Evolutionary conservation across 805 yeast genomes (phyloP).

Genomic region (Dipodascus geniculatus): DNA sequence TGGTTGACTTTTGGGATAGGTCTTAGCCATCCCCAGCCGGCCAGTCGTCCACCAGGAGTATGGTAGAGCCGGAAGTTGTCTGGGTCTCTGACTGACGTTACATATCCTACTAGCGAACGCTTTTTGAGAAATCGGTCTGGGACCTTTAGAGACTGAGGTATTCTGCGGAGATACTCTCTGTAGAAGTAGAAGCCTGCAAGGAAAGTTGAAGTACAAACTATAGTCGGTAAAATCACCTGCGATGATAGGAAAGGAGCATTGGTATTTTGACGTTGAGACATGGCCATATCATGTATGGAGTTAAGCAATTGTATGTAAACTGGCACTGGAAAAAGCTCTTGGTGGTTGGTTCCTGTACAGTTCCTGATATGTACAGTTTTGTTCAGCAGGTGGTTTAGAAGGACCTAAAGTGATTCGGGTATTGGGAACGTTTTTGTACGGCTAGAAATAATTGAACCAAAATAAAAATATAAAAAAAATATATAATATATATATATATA

Average conservation of each 20-base stretch:
- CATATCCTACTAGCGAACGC: constrained; percentile 51
- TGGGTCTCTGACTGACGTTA: constrained; percentile 89
- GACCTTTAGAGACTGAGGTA: constrained; percentile 38
- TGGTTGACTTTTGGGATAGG: constrained; percentile 43
- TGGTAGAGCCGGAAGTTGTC: constrained; percentile 90
- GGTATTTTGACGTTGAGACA: background rate
- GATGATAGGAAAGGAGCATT: background rate
- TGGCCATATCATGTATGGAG: background rate
- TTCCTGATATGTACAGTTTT: too few relatives aligned
- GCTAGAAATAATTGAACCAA: background rate
- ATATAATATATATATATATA: background rate
- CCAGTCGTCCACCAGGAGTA: constrained; percentile 77
- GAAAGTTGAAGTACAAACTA: constrained; percentile 22
- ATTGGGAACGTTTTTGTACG: background rate
- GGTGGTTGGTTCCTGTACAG: too few relatives aligned
- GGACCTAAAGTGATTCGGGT: too few relatives aligned
- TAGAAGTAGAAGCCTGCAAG: constrained; percentile 36
- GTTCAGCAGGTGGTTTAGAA: too few relatives aligned
- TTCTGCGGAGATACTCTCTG: constrained; percentile 36
- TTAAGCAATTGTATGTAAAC: background rate
- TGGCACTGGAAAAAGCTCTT: too few relatives aligned
- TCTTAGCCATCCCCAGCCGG: constrained; percentile 94
- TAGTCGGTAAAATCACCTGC: background rate
- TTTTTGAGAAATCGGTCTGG: constrained; percentile 35
- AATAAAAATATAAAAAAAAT: background rate